Conservation (phyloP, 192 early-diverging fungal species). For the Diversispora epigaea region DNA sequence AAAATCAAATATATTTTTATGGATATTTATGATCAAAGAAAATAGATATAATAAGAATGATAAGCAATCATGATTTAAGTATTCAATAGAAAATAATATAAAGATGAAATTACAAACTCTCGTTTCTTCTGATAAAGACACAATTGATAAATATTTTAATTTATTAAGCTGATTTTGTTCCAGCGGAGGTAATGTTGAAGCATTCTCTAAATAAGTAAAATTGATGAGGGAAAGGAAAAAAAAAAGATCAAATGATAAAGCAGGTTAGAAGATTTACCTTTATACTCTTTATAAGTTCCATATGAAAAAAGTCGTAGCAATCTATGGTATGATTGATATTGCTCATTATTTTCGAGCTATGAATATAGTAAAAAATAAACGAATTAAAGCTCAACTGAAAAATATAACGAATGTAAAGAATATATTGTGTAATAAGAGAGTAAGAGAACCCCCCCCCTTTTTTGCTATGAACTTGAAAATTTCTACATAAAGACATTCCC, state of each 20-base stretch:
- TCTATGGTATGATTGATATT: slow-evolving; percentile 51
- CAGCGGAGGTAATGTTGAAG: slow-evolving; percentile 46
- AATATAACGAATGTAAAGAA: not conserved
- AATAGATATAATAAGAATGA: not conserved
- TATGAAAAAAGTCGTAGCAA: slow-evolving; percentile 78
- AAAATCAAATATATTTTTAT: not conserved
- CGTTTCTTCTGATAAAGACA: slow-evolving; percentile 64
- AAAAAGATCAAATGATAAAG: not conserved
- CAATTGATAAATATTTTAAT: slow-evolving; percentile 76
- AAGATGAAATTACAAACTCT: slow-evolving; percentile 47
- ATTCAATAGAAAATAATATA: not conserved
- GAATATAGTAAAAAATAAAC: not conserved
- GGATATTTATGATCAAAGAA: not conserved
- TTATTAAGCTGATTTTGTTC: slow-evolving; percentile 51
- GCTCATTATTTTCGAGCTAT: slow-evolving; percentile 48
- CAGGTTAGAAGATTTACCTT: slow-evolving; percentile 46
- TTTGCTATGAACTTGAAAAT: too few species aligned
- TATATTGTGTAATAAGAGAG: not conserved
- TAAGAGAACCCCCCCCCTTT: not conserved
- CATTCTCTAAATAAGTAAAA: slow-evolving; percentile 44
- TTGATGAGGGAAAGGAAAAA: not conserved
- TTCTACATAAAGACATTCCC: too few species aligned
- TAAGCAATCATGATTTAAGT: not conserved
- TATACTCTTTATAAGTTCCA: slow-evolving; percentile 77
- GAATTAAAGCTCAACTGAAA: not conserved